These are phyloP conservation scores for Erodium trifolium DNA, from an alignment of 441 rosid species.

Conservation along the genomic window DNA sequence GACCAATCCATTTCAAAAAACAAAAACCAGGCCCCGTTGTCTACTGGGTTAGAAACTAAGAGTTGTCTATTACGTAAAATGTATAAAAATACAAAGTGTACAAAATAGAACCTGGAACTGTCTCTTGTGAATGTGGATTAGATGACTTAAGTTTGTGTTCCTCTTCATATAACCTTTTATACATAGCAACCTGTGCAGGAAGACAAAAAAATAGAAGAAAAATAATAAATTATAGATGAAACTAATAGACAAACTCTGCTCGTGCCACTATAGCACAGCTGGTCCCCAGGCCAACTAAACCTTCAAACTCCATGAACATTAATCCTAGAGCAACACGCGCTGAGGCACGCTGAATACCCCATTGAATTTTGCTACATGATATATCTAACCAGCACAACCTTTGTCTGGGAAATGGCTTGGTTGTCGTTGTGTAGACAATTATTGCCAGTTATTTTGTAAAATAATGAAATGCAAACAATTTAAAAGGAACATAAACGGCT, in stretches of 20 bases:
- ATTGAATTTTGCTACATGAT: not conserved
- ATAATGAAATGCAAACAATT: conserved; percentile 5
- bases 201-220: conserved; percentile 4
- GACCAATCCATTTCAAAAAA: not conserved
- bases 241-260: not conserved
- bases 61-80: not conserved
- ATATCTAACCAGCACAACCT: not conserved
- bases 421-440: not conserved
- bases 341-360: not conserved
- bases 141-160: conserved; percentile 64
- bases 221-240: not conserved
- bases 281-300: not conserved
- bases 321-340: not conserved
- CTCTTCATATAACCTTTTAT: conserved; percentile 88
- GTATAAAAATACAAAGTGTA: not conserved
- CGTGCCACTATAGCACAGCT: not conserved
- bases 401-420: not conserved
- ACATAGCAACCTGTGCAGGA: conserved; percentile 72
- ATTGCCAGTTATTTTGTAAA: not conserved
- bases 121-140: conserved; percentile 32
- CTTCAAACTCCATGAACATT: not conserved
- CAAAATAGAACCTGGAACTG: conserved; percentile 44
- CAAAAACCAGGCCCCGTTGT: not conserved
- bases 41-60: not conserved
- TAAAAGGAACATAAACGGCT: conserved; percentile 23